Evolutionary conservation across 1,284 basidiomycete genomes (phyloP).

Genomic region (Laetiporus sulphureus): DNA sequence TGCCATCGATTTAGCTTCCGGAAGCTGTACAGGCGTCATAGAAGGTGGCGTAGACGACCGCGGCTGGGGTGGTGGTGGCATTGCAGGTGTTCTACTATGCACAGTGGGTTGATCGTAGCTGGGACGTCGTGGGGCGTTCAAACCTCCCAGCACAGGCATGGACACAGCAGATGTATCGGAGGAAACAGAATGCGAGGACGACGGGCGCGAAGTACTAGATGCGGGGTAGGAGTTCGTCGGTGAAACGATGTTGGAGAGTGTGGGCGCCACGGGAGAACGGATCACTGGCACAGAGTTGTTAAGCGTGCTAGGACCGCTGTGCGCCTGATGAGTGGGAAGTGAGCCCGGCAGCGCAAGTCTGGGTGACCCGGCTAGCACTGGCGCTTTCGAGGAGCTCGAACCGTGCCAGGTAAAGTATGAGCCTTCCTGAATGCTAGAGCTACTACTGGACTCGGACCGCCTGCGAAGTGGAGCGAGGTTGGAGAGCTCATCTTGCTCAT

Average conservation of each 20-base stretch:
- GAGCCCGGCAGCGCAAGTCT: constrained; percentile 16
- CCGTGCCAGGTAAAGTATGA: constrained; percentile 22
- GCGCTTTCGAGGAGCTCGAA: constrained; percentile 3
- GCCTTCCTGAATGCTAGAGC: constrained; percentile 15
- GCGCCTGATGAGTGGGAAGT: constrained; percentile 5
- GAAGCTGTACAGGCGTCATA: too few relatives aligned
- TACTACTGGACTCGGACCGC: constrained; percentile 12
- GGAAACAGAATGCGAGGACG: constrained; percentile 23
- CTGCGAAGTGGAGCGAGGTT: constrained; percentile 24
- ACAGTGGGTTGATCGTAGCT: not conserved
- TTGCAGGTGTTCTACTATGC: not conserved
- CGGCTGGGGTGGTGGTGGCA: not conserved
- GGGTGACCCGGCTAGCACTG: too few relatives aligned
- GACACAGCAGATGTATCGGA: constrained; percentile 16
- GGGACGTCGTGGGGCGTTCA: constrained; percentile 6
- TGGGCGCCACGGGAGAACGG: constrained; percentile 6
- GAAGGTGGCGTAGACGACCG: too few relatives aligned
- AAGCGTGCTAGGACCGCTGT: too few relatives aligned
- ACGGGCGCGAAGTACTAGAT: constrained; percentile 3
- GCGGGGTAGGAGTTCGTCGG: constrained; percentile 1
- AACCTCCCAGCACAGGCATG: constrained; percentile 17
- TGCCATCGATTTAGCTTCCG: too few relatives aligned
- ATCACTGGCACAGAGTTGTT: constrained; percentile 1
- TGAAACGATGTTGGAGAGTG: constrained; percentile 15
- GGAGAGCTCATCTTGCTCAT: constrained; percentile 27